phyloP scores from a whole-genome alignment of 2,329 filamentous ascomycete species.

The Seiridium unicorne region DNA sequence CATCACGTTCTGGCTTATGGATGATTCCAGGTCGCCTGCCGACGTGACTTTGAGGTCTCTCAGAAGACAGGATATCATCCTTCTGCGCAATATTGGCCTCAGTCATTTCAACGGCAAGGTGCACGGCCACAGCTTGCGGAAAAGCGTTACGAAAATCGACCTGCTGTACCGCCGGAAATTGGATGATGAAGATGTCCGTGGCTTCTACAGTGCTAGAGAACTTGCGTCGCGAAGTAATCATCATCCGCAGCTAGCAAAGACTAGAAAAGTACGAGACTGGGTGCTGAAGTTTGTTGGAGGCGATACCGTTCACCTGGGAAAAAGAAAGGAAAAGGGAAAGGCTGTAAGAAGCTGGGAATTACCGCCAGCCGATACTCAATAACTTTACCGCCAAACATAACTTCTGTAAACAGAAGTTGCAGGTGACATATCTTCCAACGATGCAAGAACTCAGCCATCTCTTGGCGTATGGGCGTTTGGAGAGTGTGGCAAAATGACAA shows the following conservation, averaged over 20 bases:
- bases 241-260: constrained; percentile 59
- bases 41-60: constrained; percentile 38
- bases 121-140: constrained; percentile 78
- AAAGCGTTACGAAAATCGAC: constrained; percentile 66
- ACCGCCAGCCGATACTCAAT: constrained; percentile 28
- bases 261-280: constrained; percentile 72
- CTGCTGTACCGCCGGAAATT: constrained; percentile 60
- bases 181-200: constrained; percentile 49
- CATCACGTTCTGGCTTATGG: constrained; percentile 76
- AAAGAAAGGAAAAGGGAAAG: constrained; percentile 24
- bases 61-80: constrained; percentile 71
- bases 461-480: too few species aligned
- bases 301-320: constrained; percentile 22
- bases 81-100: constrained; percentile 78
- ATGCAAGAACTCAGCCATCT: too few species aligned
- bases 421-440: too few species aligned
- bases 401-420: too few species aligned
- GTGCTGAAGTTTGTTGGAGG: constrained; percentile 65
- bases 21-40: constrained; percentile 24
- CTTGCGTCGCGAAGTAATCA: constrained; percentile 34
- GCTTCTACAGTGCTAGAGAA: constrained; percentile 54
- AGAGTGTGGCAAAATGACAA: too few species aligned
- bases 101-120: constrained; percentile 74
- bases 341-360: constrained; percentile 28
- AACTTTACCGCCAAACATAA: not conserved